phyloP scores from a whole-genome alignment of 208 protist genomes.

The Crithidia fasciculata region DNA sequence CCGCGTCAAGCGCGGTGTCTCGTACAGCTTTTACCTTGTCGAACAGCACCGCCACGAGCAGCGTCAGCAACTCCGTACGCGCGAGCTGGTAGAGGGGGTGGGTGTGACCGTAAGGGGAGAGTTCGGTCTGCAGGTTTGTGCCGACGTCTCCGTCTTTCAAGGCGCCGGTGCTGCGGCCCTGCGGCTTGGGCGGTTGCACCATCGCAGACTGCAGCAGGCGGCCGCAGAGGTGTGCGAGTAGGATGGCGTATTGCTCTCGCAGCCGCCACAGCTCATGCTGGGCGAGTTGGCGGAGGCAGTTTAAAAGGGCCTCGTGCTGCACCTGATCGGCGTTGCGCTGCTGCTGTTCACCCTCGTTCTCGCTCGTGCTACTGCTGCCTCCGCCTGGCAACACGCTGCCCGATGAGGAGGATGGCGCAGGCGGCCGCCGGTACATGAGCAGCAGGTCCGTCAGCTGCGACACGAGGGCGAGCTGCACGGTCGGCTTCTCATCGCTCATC shows the following conservation, averaged over 20 bases:
- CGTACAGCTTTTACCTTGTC: conserved; percentile 83
- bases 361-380: too few relatives aligned
- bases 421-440: conserved; percentile 23
- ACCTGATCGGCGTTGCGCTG: conserved; percentile 35
- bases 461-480: conserved; percentile 70
- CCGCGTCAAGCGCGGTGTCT: conserved; percentile 63
- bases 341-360: conserved; percentile 10
- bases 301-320: conserved; percentile 51
- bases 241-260: conserved; percentile 59
- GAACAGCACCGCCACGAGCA: conserved; percentile 77
- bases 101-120: conserved; percentile 25
- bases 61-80: conserved; percentile 63
- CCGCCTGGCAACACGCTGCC: too few relatives aligned
- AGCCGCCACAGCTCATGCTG: conserved; percentile 81
- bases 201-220: conserved; percentile 49
- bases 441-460: conserved; percentile 68
- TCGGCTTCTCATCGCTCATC: conserved; percentile 59
- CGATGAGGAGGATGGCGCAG: not conserved
- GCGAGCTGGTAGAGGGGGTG: conserved; percentile 67
- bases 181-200: conserved; percentile 2
- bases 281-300: conserved; percentile 53
- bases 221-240: conserved; percentile 69
- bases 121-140: not conserved
- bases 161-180: not conserved
- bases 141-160: too few relatives aligned